Evolutionary conservation across 2,329 filamentous ascomycete species (phyloP).

Genomic region (Cryphonectria naterciae): DNA sequence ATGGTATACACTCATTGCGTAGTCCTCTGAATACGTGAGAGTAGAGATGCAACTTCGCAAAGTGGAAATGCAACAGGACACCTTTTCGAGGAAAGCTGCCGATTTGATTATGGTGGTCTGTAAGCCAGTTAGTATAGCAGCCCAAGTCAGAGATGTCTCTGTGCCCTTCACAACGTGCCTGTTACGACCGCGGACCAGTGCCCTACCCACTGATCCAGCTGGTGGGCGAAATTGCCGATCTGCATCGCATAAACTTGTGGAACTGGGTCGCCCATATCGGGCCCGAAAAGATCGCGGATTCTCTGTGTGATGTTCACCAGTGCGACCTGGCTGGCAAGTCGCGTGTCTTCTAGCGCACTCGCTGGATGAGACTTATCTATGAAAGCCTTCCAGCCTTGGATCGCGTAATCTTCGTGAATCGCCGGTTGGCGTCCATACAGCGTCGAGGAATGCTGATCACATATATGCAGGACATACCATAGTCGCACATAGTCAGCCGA

Average conservation of each 20-base stretch:
- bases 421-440: constrained; percentile 63
- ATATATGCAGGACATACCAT: constrained; percentile 66
- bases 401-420: constrained; percentile 43
- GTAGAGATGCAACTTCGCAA: background rate
- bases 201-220: background rate
- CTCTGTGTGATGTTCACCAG: background rate
- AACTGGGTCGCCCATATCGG: background rate
- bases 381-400: background rate
- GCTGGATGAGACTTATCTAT: background rate
- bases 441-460: constrained; percentile 65
- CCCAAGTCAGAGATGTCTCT: background rate
- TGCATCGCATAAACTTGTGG: background rate
- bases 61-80: background rate
- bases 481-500: constrained; percentile 59
- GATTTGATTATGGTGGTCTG: background rate
- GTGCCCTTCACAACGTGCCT: background rate
- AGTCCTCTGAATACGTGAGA: background rate
- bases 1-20: background rate
- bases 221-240: background rate
- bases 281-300: background rate
- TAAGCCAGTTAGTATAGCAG: background rate
- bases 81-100: constrained; percentile 4
- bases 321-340: background rate
- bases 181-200: background rate
- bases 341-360: background rate